A percentile compares a stretch with the other conserved stretches of the same genome.
These are phyloP conservation scores for Aspergillus cristatus DNA, from an alignment of 495 filamentous ascomycete genomes.

Conservation along the genomic window DNA sequence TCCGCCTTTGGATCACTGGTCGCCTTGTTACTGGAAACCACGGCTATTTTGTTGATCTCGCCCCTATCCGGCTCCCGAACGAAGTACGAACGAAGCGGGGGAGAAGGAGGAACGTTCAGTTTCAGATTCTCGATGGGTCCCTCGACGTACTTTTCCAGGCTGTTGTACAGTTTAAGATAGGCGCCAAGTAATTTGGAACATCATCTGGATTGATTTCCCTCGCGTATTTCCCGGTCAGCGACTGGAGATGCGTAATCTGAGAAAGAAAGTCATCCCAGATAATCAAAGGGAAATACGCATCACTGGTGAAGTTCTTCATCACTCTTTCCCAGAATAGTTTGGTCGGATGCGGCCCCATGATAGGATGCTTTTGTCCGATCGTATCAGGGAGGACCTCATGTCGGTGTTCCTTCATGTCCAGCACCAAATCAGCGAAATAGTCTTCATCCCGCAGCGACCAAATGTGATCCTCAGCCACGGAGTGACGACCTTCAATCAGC, in stretches of 20 bases:
- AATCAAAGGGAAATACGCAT: slow-evolving; percentile 14
- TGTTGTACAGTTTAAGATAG: slow-evolving; percentile 22
- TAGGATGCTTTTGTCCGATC: slow-evolving; percentile 17
- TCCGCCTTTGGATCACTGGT: slow-evolving; percentile 8
- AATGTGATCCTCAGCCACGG: slow-evolving; percentile 38
- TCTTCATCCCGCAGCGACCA: slow-evolving; percentile 42
- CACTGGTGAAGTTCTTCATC: slow-evolving; percentile 16
- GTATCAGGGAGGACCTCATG: slow-evolving; percentile 24
- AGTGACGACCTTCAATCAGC: slow-evolving; percentile 26
- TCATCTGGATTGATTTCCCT: slow-evolving; percentile 15
- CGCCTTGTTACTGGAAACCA: slow-evolving; percentile 3
- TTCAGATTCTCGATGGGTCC: slow-evolving; percentile 18
- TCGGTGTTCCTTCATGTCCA: slow-evolving; percentile 32
- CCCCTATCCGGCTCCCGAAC: slow-evolving; percentile 3
- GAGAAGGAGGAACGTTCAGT: slow-evolving; percentile 17
- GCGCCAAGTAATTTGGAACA: slow-evolving; percentile 21
- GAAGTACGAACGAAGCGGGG: slow-evolving; percentile 23
- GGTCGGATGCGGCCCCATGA: slow-evolving; percentile 6
- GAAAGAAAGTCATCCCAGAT: slow-evolving; percentile 18
- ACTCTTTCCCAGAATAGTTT: slow-evolving; percentile 24
- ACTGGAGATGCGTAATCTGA: slow-evolving; percentile 18
- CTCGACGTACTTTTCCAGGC: slow-evolving; percentile 15
- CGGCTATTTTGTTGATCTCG: slow-evolving; percentile 6
- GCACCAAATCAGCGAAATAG: slow-evolving; percentile 34
- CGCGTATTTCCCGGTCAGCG: slow-evolving; percentile 17